A percentile compares a stretch with the other conserved stretches of the same genome.
phyloP scores from a whole-genome alignment of 257 asterid species.

The Craterostigma plantagineum region DNA sequence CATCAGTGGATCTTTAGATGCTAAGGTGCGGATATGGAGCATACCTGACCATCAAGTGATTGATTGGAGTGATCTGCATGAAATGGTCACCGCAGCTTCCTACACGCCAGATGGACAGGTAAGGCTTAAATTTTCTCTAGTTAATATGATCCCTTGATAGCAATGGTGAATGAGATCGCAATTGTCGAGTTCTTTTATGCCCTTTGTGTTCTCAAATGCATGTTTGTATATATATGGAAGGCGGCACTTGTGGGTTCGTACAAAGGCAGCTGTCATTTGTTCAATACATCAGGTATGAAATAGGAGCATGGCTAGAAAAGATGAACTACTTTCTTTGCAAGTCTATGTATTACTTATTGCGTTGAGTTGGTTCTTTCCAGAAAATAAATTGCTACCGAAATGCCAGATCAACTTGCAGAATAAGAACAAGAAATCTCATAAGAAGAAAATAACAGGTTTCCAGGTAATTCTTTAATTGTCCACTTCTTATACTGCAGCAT shows the following conservation, averaged over 20 bases:
- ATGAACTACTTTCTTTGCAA: neutral
- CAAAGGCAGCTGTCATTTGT: constrained; percentile 86
- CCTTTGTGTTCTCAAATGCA: constrained; percentile 7
- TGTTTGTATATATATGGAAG: constrained; percentile 24
- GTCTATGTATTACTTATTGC: no score
- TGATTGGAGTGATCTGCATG: constrained; percentile 95
- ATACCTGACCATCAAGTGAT: constrained; percentile 89
- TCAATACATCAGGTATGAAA: constrained; percentile 59
- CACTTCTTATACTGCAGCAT: no score
- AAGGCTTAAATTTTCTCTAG: constrained; percentile 10
- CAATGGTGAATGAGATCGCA: no score
- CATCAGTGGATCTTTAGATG: constrained; percentile 96
- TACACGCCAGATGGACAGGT: constrained; percentile 99
- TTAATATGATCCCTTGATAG: no score
- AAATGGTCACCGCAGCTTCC: constrained; percentile 99
- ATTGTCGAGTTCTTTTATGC: no score
- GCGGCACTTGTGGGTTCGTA: constrained; percentile 93
- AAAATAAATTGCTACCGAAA: constrained; percentile 63
- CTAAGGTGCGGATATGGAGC: constrained; percentile 98
- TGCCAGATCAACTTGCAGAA: constrained; percentile 76
- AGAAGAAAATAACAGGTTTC: constrained; percentile 95
- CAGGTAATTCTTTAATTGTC: no score
- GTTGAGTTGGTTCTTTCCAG: constrained; percentile 16
- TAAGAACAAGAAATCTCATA: constrained; percentile 83
- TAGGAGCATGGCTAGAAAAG: no score